Evolutionary conservation across 768 basidiomycete genomes (phyloP), one percentile per base, ranked within the genome.

Genomic region (Rhodotorula taiwanensis): DNA sequence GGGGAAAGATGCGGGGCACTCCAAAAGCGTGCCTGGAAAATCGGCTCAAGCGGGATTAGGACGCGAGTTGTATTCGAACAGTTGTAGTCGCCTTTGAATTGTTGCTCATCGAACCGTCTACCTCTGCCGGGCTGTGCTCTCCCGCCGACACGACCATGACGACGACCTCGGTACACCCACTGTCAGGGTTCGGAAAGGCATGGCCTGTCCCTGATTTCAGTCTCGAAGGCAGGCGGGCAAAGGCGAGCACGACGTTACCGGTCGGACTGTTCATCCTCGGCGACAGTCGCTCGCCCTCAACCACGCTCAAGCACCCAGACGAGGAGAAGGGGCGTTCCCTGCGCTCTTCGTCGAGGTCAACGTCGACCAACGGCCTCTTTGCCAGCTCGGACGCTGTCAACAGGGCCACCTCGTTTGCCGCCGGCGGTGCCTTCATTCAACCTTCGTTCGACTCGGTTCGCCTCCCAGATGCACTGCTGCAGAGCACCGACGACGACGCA

Each of bases 291-390:
- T 30, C 30, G 23, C 33, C 50, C 10, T 25, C 45, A 25, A 47
- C 45, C 33, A 11, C 33, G 2, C 33, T 39, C 51, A 18, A 31
- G 2, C 64, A 50, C 20, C 64, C 64, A 0, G 66, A 68, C 55
- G 66, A 68, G 52, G 66, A 68, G 52, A 63, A 63, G 42, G 66
- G 66, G 0, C 39, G 62, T 34, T 48, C 55, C 2, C 33, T 47
- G 31, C 44, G 55, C 33, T 55, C 54, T 2, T 16, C 15, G 7
- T 25, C 27, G 16, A 23, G 41, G 41, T 31, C 57, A 4, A 33
- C 18, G 21, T 51, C 49, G 28, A 27, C 51, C 11, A 36, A 18
- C 42, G 27, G 31, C 33, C 52, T 45, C 20, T 36, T 52, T 25
- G 27, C 18, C 34, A 9, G 25, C 21, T 18, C 27, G 16, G 31